phyloP scores from a whole-genome alignment of 148 eudicot genomes.

The Mesembryanthemum crystallinum region DNA sequence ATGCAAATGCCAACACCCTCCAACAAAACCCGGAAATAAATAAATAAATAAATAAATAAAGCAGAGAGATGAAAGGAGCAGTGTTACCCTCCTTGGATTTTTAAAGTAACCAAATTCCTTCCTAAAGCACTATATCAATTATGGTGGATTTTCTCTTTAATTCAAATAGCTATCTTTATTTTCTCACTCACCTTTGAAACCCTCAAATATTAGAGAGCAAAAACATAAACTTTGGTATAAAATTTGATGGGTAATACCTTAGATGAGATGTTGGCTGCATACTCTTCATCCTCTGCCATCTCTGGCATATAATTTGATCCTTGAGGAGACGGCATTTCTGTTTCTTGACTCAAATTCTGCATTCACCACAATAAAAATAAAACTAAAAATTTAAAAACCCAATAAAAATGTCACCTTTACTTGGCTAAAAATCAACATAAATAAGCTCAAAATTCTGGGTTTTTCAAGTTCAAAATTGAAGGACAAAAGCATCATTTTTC shows the following conservation, averaged over 20 bases:
- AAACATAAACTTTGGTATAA: too few relatives aligned
- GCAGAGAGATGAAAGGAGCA: too few relatives aligned
- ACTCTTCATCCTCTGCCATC: slow-evolving; percentile 25
- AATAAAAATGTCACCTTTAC: not conserved
- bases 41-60: too few relatives aligned
- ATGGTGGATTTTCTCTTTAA: too few relatives aligned
- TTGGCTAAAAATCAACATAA: not conserved
- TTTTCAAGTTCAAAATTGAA: too few relatives aligned
- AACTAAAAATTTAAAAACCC: not conserved
- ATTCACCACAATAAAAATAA: slow-evolving; percentile 22
- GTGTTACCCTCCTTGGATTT: too few relatives aligned
- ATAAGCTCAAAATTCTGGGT: not conserved
- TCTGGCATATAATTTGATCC: slow-evolving; percentile 23
- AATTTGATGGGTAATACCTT: slow-evolving; percentile 31
- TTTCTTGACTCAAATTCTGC: slow-evolving; percentile 20
- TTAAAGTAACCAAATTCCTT: too few relatives aligned
- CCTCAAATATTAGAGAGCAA: too few relatives aligned
- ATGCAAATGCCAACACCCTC: not conserved
- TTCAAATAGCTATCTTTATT: too few relatives aligned
- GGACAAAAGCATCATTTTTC: not conserved
- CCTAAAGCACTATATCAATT: too few relatives aligned
- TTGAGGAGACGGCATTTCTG: slow-evolving; percentile 20
- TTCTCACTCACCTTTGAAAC: too few relatives aligned
- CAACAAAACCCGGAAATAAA: too few relatives aligned
- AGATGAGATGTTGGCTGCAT: slow-evolving; percentile 30